These are phyloP conservation scores for Sinapis alba DNA, from an alignment of 441 rosid genomes.

Conservation along the genomic window DNA sequence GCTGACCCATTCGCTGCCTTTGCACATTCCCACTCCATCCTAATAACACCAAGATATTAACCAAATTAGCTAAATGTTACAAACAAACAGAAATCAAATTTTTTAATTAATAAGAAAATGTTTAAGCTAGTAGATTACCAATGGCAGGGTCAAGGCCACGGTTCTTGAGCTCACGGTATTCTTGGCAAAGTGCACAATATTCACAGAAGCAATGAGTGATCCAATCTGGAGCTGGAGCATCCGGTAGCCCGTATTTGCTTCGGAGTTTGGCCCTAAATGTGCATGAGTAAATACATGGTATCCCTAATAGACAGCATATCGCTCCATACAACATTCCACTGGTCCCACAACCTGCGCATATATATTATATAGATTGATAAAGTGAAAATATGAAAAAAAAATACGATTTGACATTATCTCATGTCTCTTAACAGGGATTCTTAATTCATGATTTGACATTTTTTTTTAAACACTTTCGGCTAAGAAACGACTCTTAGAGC, in stretches of 20 bases:
- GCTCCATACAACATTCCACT: slow-evolving; percentile 48
- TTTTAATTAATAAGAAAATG: too few relatives aligned
- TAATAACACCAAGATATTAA: background rate
- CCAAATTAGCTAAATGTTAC: background rate
- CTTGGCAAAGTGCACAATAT: slow-evolving; percentile 71
- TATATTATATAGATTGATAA: background rate
- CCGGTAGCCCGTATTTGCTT: slow-evolving; percentile 51
- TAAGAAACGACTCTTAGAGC: too few relatives aligned
- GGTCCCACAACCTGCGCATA: slow-evolving; percentile 49
- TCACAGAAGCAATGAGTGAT: slow-evolving; percentile 60
- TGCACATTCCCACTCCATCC: slow-evolving; percentile 42
- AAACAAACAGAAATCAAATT: background rate
- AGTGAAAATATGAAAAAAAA: background rate
- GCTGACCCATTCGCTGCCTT: slow-evolving; percentile 30
- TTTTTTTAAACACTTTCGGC: too few relatives aligned
- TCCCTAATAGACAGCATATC: slow-evolving; percentile 22
- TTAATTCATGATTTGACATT: too few relatives aligned
- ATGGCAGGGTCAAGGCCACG: slow-evolving; percentile 65
- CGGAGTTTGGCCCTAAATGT: slow-evolving; percentile 55
- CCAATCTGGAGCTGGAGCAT: slow-evolving; percentile 75
- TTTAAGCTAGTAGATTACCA: slow-evolving; percentile 35
- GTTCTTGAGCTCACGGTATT: slow-evolving; percentile 54
- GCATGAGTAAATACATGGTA: slow-evolving; percentile 64
- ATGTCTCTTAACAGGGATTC: too few relatives aligned
- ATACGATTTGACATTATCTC: too few relatives aligned